phyloP scores from a whole-genome alignment of 75 land plant genomes.

The Pinus albicaulis region DNA sequence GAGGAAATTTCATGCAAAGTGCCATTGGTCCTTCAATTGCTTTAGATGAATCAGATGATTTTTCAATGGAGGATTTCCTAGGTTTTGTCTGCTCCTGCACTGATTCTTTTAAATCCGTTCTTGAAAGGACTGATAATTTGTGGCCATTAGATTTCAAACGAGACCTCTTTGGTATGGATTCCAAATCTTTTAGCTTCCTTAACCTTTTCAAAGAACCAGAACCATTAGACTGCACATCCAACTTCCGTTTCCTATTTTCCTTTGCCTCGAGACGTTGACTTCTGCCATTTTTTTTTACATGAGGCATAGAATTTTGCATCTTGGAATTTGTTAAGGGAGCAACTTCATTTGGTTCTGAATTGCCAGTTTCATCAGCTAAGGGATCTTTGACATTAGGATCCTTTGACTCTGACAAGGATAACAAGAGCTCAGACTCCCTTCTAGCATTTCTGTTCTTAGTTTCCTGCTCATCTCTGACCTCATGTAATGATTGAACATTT shows the following conservation, averaged over 20 bases:
- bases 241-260: slow-evolving; percentile 3
- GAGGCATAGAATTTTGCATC: neutral
- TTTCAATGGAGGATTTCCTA: slow-evolving; percentile 3
- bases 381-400: neutral
- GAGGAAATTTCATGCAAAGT: slow-evolving; percentile 66
- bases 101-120: neutral
- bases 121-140: neutral
- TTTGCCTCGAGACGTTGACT: neutral
- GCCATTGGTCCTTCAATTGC: slow-evolving; percentile 27
- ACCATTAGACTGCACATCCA: neutral
- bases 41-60: slow-evolving; percentile 5
- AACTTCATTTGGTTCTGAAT: neutral
- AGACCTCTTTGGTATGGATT: neutral
- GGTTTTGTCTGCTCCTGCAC: neutral
- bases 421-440: neutral
- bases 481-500: slow-evolving; percentile 3
- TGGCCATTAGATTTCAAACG: neutral
- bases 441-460: neutral
- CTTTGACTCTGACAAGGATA: neutral
- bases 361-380: neutral
- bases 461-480: neutral
- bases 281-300: neutral
- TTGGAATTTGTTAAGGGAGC: neutral
- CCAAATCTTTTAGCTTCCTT: slow-evolving; percentile 2
- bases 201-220: neutral